A percentile compares a stretch with the other conserved stretches of the same genome.
Conservation (phyloP, 1,284 basidiomycete genomes). For the Sutorius eximius region DNA sequence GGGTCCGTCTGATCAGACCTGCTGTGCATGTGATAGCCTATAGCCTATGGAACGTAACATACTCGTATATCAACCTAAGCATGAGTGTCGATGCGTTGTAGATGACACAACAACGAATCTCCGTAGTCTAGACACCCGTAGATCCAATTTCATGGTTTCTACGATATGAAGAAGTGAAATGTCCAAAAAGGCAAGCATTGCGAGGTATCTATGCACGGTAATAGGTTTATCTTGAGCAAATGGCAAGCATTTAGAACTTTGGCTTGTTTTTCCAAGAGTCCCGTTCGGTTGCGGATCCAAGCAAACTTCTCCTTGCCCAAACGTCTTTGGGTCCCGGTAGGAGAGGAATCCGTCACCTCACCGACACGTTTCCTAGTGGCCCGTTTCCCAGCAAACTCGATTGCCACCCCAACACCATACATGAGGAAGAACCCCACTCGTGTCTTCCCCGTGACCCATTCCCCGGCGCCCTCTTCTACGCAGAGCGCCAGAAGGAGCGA, state of each 20-base stretch:
- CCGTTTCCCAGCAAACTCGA: constrained; percentile 48
- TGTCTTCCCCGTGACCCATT: constrained; percentile 54
- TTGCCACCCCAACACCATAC: constrained; percentile 50
- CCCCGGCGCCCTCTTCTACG: constrained; percentile 60
- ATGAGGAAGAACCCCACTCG: constrained; percentile 56
- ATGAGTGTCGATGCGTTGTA: no score
- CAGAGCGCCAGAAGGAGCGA: constrained; percentile 55
- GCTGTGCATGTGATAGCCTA: background rate
- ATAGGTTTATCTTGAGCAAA: no score
- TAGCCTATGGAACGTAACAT: background rate
- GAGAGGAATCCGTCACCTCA: constrained; percentile 47
- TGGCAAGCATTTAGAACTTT: no score
- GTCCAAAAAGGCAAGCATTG: no score
- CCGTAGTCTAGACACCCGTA: no score
- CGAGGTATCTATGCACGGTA: no score
- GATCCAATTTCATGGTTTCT: no score
- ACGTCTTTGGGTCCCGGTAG: constrained; percentile 51
- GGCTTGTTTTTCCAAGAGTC: no score
- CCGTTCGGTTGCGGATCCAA: no score
- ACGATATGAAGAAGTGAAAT: no score
- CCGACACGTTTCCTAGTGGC: constrained; percentile 43
- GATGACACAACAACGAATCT: no score
- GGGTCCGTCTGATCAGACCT: background rate
- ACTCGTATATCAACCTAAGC: no score
- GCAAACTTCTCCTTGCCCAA: constrained; percentile 47